Evolutionary conservation across 148 eudicot genomes (phyloP).

Genomic region (Dianthus caryophyllus): DNA sequence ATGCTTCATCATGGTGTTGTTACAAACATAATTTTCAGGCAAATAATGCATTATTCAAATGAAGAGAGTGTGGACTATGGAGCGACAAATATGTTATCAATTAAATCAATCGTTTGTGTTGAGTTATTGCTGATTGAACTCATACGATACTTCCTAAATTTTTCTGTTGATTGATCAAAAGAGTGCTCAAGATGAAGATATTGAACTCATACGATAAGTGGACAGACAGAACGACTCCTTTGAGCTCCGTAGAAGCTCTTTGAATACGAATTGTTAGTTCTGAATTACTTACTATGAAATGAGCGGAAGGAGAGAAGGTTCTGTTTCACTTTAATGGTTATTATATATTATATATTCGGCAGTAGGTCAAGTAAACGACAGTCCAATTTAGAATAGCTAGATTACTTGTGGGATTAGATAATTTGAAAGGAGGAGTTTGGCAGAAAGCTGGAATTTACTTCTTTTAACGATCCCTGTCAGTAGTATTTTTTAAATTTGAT

Average conservation of each 20-base stretch:
- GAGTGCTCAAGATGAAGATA: neutral
- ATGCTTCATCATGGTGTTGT: neutral
- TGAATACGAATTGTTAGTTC: neutral
- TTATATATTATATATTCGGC: neutral
- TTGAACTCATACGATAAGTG: neutral
- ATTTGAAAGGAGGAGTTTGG: neutral
- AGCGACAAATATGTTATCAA: neutral
- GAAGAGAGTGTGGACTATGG: neutral
- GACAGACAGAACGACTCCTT: neutral
- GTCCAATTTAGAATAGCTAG: neutral
- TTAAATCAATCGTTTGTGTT: neutral
- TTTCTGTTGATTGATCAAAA: neutral
- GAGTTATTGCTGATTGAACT: neutral
- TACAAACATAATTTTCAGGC: neutral
- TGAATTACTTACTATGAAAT: neutral
- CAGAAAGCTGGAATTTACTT: conserved; percentile 3
- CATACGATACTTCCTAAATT: neutral
- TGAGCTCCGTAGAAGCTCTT: neutral
- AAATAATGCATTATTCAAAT: neutral
- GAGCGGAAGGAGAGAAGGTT: neutral
- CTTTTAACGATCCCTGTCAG: neutral
- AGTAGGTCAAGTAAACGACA: neutral
- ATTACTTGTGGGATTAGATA: neutral
- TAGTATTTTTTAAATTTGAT: neutral
- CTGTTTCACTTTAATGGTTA: neutral